Conservation (phyloP, 768 basidiomycete genomes). For the Gyrodon lividus region DNA sequence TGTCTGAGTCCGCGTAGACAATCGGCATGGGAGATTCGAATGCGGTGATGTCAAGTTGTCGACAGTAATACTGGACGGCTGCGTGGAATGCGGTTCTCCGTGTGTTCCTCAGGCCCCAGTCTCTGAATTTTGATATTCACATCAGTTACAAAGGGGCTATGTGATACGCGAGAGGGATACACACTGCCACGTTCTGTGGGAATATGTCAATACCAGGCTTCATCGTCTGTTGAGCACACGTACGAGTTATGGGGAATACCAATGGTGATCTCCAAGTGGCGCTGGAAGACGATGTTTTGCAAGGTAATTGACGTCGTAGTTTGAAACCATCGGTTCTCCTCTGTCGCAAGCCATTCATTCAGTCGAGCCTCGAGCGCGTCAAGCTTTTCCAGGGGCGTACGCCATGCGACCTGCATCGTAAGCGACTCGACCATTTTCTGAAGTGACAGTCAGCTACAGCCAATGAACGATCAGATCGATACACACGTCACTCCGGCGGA, state of each 20-base stretch:
- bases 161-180: constrained; percentile 4
- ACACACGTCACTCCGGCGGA: constrained; percentile 65
- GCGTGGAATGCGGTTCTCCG: constrained; percentile 80
- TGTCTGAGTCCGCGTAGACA: constrained; percentile 38
- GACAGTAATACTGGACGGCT: constrained; percentile 71
- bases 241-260: constrained; percentile 55
- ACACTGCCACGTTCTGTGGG: constrained; percentile 35
- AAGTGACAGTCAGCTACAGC: constrained; percentile 10
- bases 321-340: constrained; percentile 78
- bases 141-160: constrained; percentile 5
- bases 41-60: constrained; percentile 64
- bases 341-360: constrained; percentile 75
- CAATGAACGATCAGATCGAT: not conserved
- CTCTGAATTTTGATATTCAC: constrained; percentile 22
- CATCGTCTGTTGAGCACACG: constrained; percentile 15
- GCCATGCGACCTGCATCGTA: constrained; percentile 74
- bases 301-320: constrained; percentile 62
- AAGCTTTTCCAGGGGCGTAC: constrained; percentile 67
- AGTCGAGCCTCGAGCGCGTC: constrained; percentile 65
- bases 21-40: constrained; percentile 63
- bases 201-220: constrained; percentile 6
- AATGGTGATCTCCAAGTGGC: constrained; percentile 67
- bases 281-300: constrained; percentile 64
- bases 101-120: constrained; percentile 60
- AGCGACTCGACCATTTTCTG: constrained; percentile 68